Percentiles rank a stretch among this genome's conserved stretches.
These are phyloP conservation scores for Macrophomina tecta DNA, from an alignment of 2,329 filamentous ascomycete genomes.

Conservation along the genomic window DNA sequence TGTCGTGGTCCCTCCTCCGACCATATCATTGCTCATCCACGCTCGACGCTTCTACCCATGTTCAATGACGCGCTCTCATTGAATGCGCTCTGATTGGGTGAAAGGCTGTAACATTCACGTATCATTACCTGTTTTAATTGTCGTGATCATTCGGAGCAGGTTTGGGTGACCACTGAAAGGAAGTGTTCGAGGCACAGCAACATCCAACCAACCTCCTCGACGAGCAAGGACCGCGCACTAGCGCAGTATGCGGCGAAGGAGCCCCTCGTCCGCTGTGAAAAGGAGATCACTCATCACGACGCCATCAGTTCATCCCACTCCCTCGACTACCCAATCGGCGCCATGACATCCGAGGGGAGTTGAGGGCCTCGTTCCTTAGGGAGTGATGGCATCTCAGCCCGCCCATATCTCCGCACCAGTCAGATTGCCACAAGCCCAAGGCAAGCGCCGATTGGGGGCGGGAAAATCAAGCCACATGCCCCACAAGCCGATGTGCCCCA, in stretches of 20 bases:
- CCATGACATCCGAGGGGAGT: not conserved
- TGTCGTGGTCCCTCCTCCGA: too few relatives aligned
- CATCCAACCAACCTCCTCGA: too few relatives aligned
- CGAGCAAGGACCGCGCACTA: too few relatives aligned
- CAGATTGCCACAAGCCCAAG: not conserved
- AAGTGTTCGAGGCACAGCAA: too few relatives aligned
- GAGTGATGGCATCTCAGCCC: not conserved
- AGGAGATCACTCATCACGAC: not conserved
- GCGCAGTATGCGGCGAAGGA: not conserved
- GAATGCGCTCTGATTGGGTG: too few relatives aligned
- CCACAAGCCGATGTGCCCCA: slow-evolving; percentile 14
- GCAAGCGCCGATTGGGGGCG: not conserved
- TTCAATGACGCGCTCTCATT: too few relatives aligned
- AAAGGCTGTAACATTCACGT: too few relatives aligned
- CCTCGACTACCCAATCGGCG: not conserved
- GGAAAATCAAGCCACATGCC: not conserved
- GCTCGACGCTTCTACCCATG: too few relatives aligned
- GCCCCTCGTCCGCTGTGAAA: not conserved
- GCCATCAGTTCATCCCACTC: not conserved
- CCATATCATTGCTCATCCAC: too few relatives aligned
- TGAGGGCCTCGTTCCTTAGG: not conserved
- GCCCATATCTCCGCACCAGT: not conserved
- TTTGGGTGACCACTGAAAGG: too few relatives aligned
- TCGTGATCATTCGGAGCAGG: too few relatives aligned
- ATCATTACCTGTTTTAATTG: too few relatives aligned